Evolutionary conservation across 768 basidiomycete genomes (phyloP).

Genomic region (Tylopilus felleus): DNA sequence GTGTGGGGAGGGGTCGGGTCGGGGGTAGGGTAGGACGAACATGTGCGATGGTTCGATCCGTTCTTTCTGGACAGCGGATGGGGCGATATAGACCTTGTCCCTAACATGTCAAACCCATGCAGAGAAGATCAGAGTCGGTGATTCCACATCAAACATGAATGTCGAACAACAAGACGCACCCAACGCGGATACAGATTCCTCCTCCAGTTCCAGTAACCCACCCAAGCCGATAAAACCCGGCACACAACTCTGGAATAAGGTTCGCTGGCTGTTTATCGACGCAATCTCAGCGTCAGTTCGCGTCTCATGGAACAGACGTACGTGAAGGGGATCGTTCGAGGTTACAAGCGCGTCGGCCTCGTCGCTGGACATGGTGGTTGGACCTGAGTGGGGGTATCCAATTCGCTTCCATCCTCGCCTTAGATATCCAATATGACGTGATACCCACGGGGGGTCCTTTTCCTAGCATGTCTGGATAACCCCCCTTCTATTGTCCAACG

Average conservation of each 20-base stretch:
- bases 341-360: conserved; percentile 50
- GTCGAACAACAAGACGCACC: conserved; percentile 39
- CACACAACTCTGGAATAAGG: conserved; percentile 82
- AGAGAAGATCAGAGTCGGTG: background rate
- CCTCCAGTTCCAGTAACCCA: conserved; percentile 93
- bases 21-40: conserved; percentile 81
- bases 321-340: conserved; percentile 62
- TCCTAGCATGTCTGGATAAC: background rate
- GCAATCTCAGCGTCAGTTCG: background rate
- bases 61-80: conserved; percentile 90
- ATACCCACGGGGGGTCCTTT: background rate
- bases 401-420: background rate
- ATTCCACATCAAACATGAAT: background rate
- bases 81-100: conserved; percentile 80
- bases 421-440: background rate
- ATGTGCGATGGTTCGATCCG: conserved; percentile 80
- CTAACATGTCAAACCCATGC: conserved; percentile 31
- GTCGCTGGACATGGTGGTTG: conserved; percentile 15
- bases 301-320: conserved; percentile 26
- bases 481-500: background rate
- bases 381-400: background rate
- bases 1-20: conserved; percentile 52
- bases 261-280: conserved; percentile 68
- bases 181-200: conserved; percentile 70
- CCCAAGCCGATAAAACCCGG: conserved; percentile 79